phyloP scores from a whole-genome alignment of 805 yeast genomes.

The Nakazawaea peltata region DNA sequence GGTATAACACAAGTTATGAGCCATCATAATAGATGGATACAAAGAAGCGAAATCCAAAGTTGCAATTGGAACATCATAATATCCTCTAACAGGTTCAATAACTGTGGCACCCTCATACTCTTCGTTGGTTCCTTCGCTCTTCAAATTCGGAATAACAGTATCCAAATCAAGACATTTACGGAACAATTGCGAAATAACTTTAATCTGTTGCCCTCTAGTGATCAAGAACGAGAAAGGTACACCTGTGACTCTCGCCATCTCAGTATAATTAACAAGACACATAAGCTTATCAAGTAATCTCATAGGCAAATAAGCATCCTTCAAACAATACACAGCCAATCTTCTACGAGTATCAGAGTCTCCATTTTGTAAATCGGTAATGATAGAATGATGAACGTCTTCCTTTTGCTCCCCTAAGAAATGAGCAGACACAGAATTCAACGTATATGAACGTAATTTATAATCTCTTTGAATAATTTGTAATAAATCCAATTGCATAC shows the following conservation, averaged over 20 bases:
- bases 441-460: conserved; percentile 87
- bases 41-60: conserved; percentile 95
- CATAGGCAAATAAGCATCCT: conserved; percentile 90
- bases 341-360: conserved; percentile 88
- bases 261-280: conserved; percentile 96
- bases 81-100: conserved; percentile 93
- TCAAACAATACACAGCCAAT: conserved; percentile 92
- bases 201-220: conserved; percentile 94
- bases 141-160: conserved; percentile 86
- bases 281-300: conserved; percentile 84
- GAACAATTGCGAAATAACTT: conserved; percentile 91
- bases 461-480: conserved; percentile 94
- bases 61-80: conserved; percentile 94
- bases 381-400: conserved; percentile 95
- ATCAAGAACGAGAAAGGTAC: conserved; percentile 90
- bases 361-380: conserved; percentile 91
- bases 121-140: conserved; percentile 71
- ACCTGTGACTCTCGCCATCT: conserved; percentile 99
- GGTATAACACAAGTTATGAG: conserved; percentile 94
- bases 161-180: conserved; percentile 85
- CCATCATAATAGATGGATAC: conserved; percentile 99
- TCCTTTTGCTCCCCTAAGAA: conserved; percentile 94
- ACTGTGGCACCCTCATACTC: conserved; percentile 99
- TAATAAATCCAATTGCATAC: conserved; percentile 88
- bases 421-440: conserved; percentile 92